Evolutionary conservation across 768 basidiomycete species (phyloP).

Genomic region (Leucocoprinus sp.): DNA sequence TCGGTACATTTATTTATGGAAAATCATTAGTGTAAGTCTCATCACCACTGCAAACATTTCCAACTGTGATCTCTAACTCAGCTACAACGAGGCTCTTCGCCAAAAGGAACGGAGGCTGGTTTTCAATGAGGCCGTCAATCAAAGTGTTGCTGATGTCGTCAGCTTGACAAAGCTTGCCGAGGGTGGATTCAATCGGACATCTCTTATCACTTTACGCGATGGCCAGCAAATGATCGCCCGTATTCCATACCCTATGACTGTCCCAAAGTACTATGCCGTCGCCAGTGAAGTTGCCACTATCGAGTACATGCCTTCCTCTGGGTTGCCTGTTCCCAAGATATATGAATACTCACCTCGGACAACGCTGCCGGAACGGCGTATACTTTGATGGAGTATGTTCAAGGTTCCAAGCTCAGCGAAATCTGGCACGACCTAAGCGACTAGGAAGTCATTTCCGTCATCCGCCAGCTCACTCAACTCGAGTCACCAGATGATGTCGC

Average conservation of each 20-base stretch:
- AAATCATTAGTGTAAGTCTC: too few relatives aligned
- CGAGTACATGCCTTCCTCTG: constrained; percentile 28
- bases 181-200: constrained; percentile 33
- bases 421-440: constrained; percentile 31
- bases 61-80: constrained; percentile 24
- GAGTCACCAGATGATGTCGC: constrained; percentile 37
- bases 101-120: constrained; percentile 33
- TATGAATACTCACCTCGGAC: constrained; percentile 36
- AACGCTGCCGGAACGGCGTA: constrained; percentile 35
- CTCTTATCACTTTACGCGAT: constrained; percentile 30
- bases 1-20: background rate
- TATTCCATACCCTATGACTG: constrained; percentile 29
- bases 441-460: constrained; percentile 30
- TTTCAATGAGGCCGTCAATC: constrained; percentile 34
- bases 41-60: constrained; percentile 15
- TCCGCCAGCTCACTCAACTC: constrained; percentile 37
- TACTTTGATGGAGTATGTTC: constrained; percentile 37
- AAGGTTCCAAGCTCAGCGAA: constrained; percentile 33
- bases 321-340: constrained; percentile 33
- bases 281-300: constrained; percentile 43
- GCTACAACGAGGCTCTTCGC: constrained; percentile 37
- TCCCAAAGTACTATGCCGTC: constrained; percentile 28
- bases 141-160: constrained; percentile 29
- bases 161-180: constrained; percentile 35
- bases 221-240: constrained; percentile 31